These are phyloP conservation scores for Penicillium robsamsonii DNA, from an alignment of 495 filamentous ascomycete species.

Conservation along the genomic window DNA sequence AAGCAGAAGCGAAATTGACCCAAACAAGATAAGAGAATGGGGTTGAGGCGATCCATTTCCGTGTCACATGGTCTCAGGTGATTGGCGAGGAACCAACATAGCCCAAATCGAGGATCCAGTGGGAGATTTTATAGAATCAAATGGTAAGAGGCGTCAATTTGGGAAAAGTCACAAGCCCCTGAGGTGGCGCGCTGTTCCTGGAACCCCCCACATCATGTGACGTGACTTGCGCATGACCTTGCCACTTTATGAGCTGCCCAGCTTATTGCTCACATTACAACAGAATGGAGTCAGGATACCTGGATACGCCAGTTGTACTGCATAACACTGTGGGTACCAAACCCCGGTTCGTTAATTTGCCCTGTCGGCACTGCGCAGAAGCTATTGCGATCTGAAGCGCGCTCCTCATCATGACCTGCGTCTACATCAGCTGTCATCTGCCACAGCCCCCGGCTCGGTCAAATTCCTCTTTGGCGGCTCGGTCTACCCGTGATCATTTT, in stretches of 20 bases:
- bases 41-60: neutral
- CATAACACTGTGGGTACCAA: neutral
- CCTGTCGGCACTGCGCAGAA: neutral
- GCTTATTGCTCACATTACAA: slow-evolving; percentile 3
- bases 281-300: neutral
- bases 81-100: neutral
- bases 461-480: slow-evolving; percentile 19
- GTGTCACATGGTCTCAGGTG: slow-evolving; percentile 11
- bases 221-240: slow-evolving; percentile 22
- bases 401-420: slow-evolving; percentile 8
- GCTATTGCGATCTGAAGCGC: slow-evolving; percentile 12
- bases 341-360: neutral
- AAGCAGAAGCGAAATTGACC: neutral
- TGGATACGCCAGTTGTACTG: neutral
- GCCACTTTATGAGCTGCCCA: slow-evolving; percentile 18
- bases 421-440: slow-evolving; percentile 18
- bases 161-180: slow-evolving; percentile 20
- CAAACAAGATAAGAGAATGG: neutral
- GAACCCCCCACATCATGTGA: slow-evolving; percentile 25
- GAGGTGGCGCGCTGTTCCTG: slow-evolving; percentile 18
- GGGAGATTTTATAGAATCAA: neutral
- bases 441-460: neutral
- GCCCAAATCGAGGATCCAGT: neutral
- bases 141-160: slow-evolving; percentile 5
- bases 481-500: slow-evolving; percentile 12